Evolutionary conservation across 345 rosid genomes (phyloP).

Genomic region (Brassica cretica): DNA sequence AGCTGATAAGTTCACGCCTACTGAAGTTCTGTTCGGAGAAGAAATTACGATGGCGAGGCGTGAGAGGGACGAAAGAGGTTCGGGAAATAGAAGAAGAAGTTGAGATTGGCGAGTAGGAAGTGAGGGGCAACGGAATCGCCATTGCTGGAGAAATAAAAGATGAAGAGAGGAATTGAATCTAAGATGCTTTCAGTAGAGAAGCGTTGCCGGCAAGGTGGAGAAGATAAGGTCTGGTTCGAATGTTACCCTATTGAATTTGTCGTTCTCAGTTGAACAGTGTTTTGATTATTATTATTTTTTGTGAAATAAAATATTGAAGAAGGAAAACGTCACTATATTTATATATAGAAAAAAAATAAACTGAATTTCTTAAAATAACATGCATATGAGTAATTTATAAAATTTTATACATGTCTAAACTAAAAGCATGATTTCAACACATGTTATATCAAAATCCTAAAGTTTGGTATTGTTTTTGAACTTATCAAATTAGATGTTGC

Average conservation of each 20-base stretch:
- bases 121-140: constrained; percentile 51
- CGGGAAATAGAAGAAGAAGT: constrained; percentile 34
- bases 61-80: constrained; percentile 37
- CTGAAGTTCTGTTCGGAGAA: constrained; percentile 27
- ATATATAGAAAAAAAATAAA: not conserved
- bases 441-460: not conserved
- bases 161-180: not conserved
- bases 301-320: not conserved
- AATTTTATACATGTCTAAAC: not conserved
- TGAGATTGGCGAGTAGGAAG: constrained; percentile 34
- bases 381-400: not conserved
- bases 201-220: constrained; percentile 21
- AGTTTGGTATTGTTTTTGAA: no score
- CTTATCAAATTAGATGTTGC: not conserved
- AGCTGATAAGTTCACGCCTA: constrained; percentile 45
- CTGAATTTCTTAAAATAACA: not conserved
- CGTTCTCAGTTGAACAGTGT: not conserved
- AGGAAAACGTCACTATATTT: not conserved
- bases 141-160: constrained; percentile 29
- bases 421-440: not conserved
- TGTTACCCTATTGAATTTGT: constrained; percentile 2
- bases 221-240: constrained; percentile 31
- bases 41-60: constrained; percentile 31
- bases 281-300: not conserved
- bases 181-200: constrained; percentile 9